Conservation (phyloP, 805 yeast genomes). For the Schwanniomyces pseudopolymorphus region DNA sequence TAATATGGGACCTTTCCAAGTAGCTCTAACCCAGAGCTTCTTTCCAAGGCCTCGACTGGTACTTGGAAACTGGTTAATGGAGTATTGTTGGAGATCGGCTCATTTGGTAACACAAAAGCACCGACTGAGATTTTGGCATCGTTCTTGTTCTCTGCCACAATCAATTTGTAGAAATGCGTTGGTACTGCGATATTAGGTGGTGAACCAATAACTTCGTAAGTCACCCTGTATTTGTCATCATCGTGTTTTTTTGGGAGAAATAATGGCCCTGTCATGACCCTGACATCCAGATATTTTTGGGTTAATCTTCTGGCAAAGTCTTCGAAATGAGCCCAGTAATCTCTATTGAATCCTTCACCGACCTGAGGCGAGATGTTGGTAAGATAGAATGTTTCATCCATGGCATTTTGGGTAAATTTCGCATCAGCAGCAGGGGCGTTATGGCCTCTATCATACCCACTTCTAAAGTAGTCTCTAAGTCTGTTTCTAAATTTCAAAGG, state of each 20-base stretch:
- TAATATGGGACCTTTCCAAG: slow-evolving; percentile 63
- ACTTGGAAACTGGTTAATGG: slow-evolving; percentile 79
- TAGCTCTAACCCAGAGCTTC: slow-evolving; percentile 81
- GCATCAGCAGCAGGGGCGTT: slow-evolving; percentile 99
- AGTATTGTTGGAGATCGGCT: slow-evolving; percentile 64
- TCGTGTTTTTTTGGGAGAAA: slow-evolving; percentile 77
- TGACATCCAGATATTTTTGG: slow-evolving; percentile 64
- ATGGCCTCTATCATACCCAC: slow-evolving; percentile 97
- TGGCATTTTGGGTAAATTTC: slow-evolving; percentile 82
- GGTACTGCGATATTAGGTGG: slow-evolving; percentile 98
- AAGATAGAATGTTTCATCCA: slow-evolving; percentile 90
- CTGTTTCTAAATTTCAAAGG: slow-evolving; percentile 76
- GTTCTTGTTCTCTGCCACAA: slow-evolving; percentile 71
- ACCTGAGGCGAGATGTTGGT: slow-evolving; percentile 96
- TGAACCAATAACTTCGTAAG: slow-evolving; percentile 91
- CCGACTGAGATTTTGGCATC: slow-evolving; percentile 62
- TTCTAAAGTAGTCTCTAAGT: slow-evolving; percentile 84
- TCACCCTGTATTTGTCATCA: slow-evolving; percentile 83
- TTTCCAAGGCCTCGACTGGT: slow-evolving; percentile 86
- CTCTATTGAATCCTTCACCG: slow-evolving; percentile 96
- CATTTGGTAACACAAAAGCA: slow-evolving; percentile 93
- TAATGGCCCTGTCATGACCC: slow-evolving; percentile 92
- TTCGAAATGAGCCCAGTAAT: slow-evolving; percentile 96
- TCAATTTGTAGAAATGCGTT: slow-evolving; percentile 89
- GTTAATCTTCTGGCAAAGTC: slow-evolving; percentile 82